Evolutionary conservation across 108 stramenopile species (phyloP).

Genomic region (Cyclotella kingstonii): DNA sequence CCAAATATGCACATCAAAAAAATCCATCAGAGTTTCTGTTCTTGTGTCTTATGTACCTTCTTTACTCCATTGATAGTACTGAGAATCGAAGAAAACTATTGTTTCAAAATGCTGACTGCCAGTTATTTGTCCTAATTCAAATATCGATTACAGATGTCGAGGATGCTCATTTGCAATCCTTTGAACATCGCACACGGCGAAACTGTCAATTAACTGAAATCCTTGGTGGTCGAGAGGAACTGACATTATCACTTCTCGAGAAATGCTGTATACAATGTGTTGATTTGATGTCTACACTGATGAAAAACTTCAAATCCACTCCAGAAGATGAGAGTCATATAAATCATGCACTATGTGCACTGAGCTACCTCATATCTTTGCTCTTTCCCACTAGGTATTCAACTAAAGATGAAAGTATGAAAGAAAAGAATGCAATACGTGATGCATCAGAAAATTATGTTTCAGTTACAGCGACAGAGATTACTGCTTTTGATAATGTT

Average conservation of each 20-base stretch:
- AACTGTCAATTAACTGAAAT: slow-evolving; percentile 24
- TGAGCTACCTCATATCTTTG: slow-evolving; percentile 27
- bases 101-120: slow-evolving; percentile 8
- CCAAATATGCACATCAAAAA: neutral
- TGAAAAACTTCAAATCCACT: slow-evolving; percentile 5
- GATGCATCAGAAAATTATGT: too few relatives aligned
- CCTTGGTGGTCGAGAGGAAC: slow-evolving; percentile 19
- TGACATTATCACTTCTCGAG: slow-evolving; percentile 17
- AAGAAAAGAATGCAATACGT: slow-evolving; percentile 70
- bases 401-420: slow-evolving; percentile 7
- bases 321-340: neutral
- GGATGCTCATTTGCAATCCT: slow-evolving; percentile 21
- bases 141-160: slow-evolving; percentile 28
- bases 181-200: slow-evolving; percentile 18
- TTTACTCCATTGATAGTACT: slow-evolving; percentile 35
- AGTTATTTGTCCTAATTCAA: slow-evolving; percentile 45
- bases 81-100: slow-evolving; percentile 16
- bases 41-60: slow-evolving; percentile 42
- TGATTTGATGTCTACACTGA: slow-evolving; percentile 19
- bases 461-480: too few relatives aligned
- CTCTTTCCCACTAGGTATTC: slow-evolving; percentile 13
- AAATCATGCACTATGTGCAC: slow-evolving; percentile 13
- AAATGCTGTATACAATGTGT: slow-evolving; percentile 10
- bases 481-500: too few relatives aligned
- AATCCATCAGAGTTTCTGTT: slow-evolving; percentile 34